Evolutionary conservation across 2,329 filamentous ascomycete species (phyloP).

Genomic region (Cladorrhinum sp.): DNA sequence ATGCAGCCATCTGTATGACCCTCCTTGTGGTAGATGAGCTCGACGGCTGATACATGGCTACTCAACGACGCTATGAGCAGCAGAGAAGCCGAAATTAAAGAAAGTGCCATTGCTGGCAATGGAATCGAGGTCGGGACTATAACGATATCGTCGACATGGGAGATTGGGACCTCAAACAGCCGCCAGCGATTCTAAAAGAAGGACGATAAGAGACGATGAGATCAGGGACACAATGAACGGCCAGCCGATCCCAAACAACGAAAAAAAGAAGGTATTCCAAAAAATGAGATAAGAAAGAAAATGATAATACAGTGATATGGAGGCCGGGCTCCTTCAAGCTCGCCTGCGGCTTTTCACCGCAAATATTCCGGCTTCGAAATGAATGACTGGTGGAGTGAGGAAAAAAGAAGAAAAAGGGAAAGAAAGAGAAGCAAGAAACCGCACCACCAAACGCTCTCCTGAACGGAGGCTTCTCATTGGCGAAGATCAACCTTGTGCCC

Average conservation of each 20-base stretch:
- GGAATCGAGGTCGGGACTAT: slow-evolving; percentile 15
- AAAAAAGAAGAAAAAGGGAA: slow-evolving; percentile 2
- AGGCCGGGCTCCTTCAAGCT: slow-evolving; percentile 18
- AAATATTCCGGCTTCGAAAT: background rate
- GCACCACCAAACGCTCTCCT: slow-evolving; percentile 4
- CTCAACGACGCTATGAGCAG: slow-evolving; percentile 25
- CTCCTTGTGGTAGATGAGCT: slow-evolving; percentile 14
- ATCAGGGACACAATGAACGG: background rate
- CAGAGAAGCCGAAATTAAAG: slow-evolving; percentile 22
- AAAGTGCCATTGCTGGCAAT: slow-evolving; percentile 31
- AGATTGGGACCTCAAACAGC: background rate
- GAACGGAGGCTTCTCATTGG: too few species aligned
- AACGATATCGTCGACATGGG: slow-evolving; percentile 22
- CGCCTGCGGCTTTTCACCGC: slow-evolving; percentile 10
- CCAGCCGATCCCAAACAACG: slow-evolving; percentile 13
- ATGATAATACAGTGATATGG: background rate
- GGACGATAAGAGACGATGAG: slow-evolving; percentile 9
- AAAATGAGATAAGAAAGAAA: background rate
- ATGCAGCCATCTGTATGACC: slow-evolving; percentile 32
- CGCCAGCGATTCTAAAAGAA: background rate
- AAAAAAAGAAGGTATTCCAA: background rate
- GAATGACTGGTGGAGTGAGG: background rate
- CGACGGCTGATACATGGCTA: slow-evolving; percentile 7
- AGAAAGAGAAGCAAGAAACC: slow-evolving; percentile 7
- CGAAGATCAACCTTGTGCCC: background rate